Evolutionary conservation across 2,329 filamentous ascomycete species (phyloP), one percentile per base, ranked within the genome.

Genomic region (Colletotrichum horii): DNA sequence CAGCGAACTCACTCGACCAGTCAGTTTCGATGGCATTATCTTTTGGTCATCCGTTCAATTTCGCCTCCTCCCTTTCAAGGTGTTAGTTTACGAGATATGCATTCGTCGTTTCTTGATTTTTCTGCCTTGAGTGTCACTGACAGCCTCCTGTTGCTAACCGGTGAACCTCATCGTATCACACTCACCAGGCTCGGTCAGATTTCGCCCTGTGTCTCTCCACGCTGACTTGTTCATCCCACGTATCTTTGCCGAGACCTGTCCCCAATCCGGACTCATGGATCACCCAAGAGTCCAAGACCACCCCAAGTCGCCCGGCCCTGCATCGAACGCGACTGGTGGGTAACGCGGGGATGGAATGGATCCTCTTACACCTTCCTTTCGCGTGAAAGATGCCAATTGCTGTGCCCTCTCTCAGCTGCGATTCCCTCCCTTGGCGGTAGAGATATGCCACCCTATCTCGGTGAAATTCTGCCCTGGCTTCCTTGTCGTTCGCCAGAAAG

Each of bases 321-420:
- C 28, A 60, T 74, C 56, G 48, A 65, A 48, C 22, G 64, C 58
- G 74, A 73, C 43, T 61, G 48, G 65, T 76, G 64, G 74, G 48
- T 74, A 69, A 69, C 74, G 74, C 74, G 65, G 64, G 64, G 74
- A 69, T 66, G 58, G 43, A 74, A 74, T 75, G 70, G 65, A 73
- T 74, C 43, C 64, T 76, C 65, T 73, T 74, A 66, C 74, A 74
- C 74, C 74, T 69, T 76, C 74, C 74, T 76, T 76, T 74, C 74
- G 70, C 65, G 74, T 76, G 56, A 66, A 76, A 69, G 58, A 76
- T 68, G 70, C 64, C 70, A 69, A 69, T 22, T 26, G 58, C 43
- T 69, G 56, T 75, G 43, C 70, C 70, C 15, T 60, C 56, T 64
- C 71, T 34, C n/a, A 74, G 64, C 58, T 69, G 7, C 52, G 70